Percentiles rank a stretch among this genome's conserved stretches.
phyloP scores from a whole-genome alignment of 306 rosid species.

The Prunus fruticosa region DNA sequence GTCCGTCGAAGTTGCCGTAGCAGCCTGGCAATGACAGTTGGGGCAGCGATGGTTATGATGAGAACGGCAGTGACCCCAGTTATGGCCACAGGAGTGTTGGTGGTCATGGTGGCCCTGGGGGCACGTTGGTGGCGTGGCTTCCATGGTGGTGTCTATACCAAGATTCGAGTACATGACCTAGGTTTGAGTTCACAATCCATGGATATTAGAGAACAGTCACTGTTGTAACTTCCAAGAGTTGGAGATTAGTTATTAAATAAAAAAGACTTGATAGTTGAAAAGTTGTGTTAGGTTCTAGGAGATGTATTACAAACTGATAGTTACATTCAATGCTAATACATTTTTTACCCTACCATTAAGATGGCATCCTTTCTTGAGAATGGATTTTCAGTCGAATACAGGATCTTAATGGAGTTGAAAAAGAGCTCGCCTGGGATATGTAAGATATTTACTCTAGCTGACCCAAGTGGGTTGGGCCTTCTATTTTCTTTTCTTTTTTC shows the following conservation, averaged over 20 bases:
- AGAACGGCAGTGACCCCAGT: constrained; percentile 59
- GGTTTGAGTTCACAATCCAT: constrained; percentile 47
- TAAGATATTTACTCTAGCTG: constrained; percentile 1
- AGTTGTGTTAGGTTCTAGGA: constrained; percentile 14
- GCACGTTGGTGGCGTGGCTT: constrained; percentile 71
- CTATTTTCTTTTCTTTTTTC: not conserved
- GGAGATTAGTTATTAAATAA: not conserved
- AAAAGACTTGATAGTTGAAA: constrained; percentile 7
- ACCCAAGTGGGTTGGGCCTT: not conserved
- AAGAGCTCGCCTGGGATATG: not conserved
- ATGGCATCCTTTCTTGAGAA: not conserved
- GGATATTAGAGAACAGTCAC: constrained; percentile 27
- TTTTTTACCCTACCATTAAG: not conserved
- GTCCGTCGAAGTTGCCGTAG: constrained; percentile 70
- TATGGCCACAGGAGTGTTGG: constrained; percentile 67
- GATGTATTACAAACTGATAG: constrained; percentile 7
- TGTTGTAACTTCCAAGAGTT: constrained; percentile 3
- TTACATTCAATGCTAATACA: constrained; percentile 14
- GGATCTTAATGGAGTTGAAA: not conserved
- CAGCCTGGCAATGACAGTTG: constrained; percentile 74
- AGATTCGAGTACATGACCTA: constrained; percentile 53
- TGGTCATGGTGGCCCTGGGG: constrained; percentile 73
- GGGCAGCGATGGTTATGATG: constrained; percentile 69
- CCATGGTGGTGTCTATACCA: constrained; percentile 50
- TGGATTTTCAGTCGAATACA: not conserved